phyloP scores from a whole-genome alignment of 306 rosid species.

The Sicyos edulis region DNA sequence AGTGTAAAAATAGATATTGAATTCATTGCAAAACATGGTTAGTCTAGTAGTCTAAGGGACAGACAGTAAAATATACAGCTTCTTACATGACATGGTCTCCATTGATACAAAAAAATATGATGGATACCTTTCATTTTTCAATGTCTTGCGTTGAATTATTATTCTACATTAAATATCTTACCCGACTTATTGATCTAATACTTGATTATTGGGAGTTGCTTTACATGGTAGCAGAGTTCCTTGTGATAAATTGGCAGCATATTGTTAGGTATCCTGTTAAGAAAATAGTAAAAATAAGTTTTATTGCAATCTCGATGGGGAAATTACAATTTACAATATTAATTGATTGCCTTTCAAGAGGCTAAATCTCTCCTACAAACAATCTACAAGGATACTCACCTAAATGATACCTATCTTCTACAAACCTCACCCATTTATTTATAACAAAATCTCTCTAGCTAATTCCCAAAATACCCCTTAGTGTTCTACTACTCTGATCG shows the following conservation, averaged over 20 bases:
- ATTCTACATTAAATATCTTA: neutral
- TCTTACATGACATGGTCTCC: conserved; percentile 1
- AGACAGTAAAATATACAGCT: neutral
- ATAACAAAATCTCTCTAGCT: no score
- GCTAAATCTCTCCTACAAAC: no score
- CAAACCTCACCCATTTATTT: no score
- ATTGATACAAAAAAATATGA: neutral
- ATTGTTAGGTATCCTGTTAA: no score
- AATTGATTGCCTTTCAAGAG: no score
- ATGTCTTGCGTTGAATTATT: neutral
- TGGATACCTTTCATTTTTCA: neutral
- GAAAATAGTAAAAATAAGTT: no score
- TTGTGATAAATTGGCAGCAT: neutral
- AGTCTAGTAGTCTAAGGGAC: neutral
- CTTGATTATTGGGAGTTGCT: neutral
- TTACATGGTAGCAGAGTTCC: neutral
- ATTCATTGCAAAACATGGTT: neutral
- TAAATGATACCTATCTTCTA: no score
- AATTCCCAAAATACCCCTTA: no score
- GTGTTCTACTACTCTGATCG: no score
- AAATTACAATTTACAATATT: no score
- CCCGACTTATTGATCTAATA: neutral
- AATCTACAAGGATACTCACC: no score
- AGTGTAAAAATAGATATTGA: neutral
- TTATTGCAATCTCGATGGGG: no score